Evolutionary conservation across 2,329 filamentous ascomycete genomes (phyloP).

Genomic region (Alternaria consortialis): DNA sequence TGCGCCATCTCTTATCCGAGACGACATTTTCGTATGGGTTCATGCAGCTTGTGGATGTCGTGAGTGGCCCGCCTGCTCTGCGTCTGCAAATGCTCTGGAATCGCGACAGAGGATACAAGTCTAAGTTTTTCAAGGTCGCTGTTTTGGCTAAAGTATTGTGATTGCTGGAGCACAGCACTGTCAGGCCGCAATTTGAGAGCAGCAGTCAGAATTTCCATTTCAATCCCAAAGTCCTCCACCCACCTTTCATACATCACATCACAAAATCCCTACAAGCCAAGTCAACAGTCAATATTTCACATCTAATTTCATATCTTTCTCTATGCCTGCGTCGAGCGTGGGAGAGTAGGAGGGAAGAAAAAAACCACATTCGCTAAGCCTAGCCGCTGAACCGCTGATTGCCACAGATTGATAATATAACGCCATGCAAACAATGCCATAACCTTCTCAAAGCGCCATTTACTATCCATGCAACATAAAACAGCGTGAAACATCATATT

Average conservation of each 20-base stretch:
- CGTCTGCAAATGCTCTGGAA: no score
- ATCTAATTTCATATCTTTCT: background rate
- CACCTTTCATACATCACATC: background rate
- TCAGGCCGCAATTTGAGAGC: background rate
- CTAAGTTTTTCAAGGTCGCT: no score
- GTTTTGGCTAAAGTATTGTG: background rate
- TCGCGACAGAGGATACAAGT: no score
- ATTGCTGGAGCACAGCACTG: background rate
- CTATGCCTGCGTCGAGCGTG: background rate
- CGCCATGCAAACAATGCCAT: constrained; percentile 25
- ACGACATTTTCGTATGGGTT: no score
- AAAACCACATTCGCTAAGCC: constrained; percentile 15
- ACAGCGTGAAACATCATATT: constrained; percentile 3
- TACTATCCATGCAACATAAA: constrained; percentile 21
- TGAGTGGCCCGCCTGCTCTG: no score
- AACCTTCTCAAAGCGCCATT: constrained; percentile 13
- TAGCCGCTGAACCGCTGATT: constrained; percentile 24
- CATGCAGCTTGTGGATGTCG: no score
- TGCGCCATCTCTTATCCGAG: no score
- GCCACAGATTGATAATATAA: constrained; percentile 12
- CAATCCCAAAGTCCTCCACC: background rate
- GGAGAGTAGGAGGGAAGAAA: background rate
- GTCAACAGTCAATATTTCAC: background rate
- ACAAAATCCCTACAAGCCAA: background rate
- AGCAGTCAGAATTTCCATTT: background rate